Evolutionary conservation across 1,284 basidiomycete genomes (phyloP), one percentile per base, ranked within the genome.

Genomic region (Apiotrichum siamense): DNA sequence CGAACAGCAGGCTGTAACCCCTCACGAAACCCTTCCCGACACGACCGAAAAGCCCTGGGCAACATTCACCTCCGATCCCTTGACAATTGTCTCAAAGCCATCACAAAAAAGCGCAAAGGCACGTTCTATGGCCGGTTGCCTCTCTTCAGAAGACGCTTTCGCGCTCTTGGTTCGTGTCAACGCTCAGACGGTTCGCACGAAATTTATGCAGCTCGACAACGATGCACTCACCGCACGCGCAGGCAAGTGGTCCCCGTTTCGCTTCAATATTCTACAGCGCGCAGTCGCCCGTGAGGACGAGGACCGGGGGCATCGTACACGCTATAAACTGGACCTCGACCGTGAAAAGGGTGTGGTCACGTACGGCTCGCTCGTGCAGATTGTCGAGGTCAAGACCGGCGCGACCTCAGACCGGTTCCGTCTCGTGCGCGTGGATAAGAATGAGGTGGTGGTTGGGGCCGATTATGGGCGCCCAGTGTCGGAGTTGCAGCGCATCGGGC

Each of bases 91-190:
- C 67, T 96, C 92, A 64, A 97, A 97, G 74, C 92, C 92, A 26
- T 93, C 90, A 42, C 91, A 93, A 79, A 94, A 94, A 80, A 94
- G 91, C 1, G 88, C 89, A 53, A 94, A 94, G 77, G 92, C 92
- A 57, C 84, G 91, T 66, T 92, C 91, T 67, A 87, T 92, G 65
- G 84, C 87, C 11, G 91, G 87, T 17, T 93, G 91, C 75, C 88
- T 97, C 65, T 81, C 90, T 49, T 85, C 84, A 24, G 86, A 87
- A 36, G 88, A 89, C 20, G 85, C 89, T n/a, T 88, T 97, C 44
- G 90, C 89, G 50, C 80, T 97, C 44, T 94, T 92, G 80, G 93
- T 93, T 70, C 87, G 92, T 65, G 90, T 97, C 78, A 93, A 97
- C 75, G 89, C 88, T 13, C 92, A 97, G 76, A 94, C 91, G 23